These are phyloP conservation scores for Rhodosporidiobolus odoratus DNA, from an alignment of 768 basidiomycete genomes.

Conservation along the genomic window DNA sequence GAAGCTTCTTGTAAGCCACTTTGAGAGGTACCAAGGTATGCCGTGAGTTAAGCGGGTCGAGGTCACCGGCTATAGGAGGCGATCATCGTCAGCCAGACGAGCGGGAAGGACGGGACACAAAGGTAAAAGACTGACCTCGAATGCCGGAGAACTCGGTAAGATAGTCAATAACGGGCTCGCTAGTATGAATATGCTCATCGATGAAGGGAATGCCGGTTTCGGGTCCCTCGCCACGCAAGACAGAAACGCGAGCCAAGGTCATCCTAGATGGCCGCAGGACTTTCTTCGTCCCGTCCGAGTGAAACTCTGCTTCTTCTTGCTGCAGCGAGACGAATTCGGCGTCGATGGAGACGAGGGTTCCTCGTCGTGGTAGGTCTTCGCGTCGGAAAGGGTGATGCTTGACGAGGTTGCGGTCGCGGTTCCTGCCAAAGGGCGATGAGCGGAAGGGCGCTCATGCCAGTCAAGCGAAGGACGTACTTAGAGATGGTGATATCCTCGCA, in stretches of 20 bases:
- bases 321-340: constrained; percentile 98
- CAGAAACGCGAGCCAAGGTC: constrained; percentile 89
- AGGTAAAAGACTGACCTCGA: constrained; percentile 58
- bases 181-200: constrained; percentile 96
- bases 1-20: constrained; percentile 95
- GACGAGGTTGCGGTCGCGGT: constrained; percentile 65
- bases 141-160: constrained; percentile 96
- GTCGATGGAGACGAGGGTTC: constrained; percentile 87
- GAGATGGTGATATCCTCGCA: constrained; percentile 77
- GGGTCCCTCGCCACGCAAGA: constrained; percentile 75
- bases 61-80: constrained; percentile 68
- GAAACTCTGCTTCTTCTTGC: constrained; percentile 93
- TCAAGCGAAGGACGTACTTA: constrained; percentile 52
- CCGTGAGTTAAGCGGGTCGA: constrained; percentile 74
- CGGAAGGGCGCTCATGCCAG: not conserved
- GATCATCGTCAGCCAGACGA: constrained; percentile 7
- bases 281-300: constrained; percentile 90
- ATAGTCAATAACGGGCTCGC: constrained; percentile 91
- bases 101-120: not conserved
- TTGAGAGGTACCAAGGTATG: constrained; percentile 92
- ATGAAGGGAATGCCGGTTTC: constrained; percentile 85
- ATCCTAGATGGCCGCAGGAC: constrained; percentile 84
- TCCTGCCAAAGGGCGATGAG: constrained; percentile 51
- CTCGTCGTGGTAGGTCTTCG: constrained; percentile 75
- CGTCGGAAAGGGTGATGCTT: constrained; percentile 68